Conservation (phyloP, 2,329 filamentous ascomycete species). For the Colletotrichum magnum region DNA sequence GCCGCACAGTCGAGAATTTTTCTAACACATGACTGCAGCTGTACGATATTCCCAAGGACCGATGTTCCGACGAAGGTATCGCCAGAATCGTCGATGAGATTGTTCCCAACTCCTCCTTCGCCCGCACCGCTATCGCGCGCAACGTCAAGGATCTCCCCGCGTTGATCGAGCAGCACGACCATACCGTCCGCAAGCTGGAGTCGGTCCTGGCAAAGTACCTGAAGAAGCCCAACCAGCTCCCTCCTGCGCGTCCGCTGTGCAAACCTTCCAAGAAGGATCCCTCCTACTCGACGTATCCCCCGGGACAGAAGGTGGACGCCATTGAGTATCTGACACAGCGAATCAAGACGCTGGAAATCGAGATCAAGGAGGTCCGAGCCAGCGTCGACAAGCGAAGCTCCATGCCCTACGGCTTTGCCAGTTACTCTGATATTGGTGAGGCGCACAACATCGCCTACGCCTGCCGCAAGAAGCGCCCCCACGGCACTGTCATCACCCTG, state of each 20-base stretch:
- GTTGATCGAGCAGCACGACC: conserved; percentile 86
- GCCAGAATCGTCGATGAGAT: conserved; percentile 85
- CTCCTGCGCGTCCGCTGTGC: conserved; percentile 82
- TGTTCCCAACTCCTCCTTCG: conserved; percentile 83
- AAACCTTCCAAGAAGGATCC: conserved; percentile 85
- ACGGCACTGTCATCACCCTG: conserved; percentile 81
- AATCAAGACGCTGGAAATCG: conserved; percentile 84
- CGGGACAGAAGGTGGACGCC: conserved; percentile 86
- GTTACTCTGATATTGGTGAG: conserved; percentile 88
- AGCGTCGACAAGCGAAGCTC: conserved; percentile 90
- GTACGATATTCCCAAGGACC: conserved; percentile 85
- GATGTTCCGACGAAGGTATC: conserved; percentile 88
- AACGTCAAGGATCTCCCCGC: conserved; percentile 93
- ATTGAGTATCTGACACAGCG: conserved; percentile 93
- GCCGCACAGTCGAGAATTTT: not conserved
- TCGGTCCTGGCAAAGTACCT: conserved; percentile 89
- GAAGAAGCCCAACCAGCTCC: conserved; percentile 86
- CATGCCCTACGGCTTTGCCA: conserved; percentile 94
- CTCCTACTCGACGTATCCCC: conserved; percentile 73
- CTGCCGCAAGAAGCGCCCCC: conserved; percentile 83
- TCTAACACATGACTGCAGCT: conserved; percentile 68
- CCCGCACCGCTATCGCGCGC: conserved; percentile 85
- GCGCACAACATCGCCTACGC: conserved; percentile 90
- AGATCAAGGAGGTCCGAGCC: conserved; percentile 86
- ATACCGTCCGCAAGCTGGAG: conserved; percentile 86